Evolutionary conservation across 352 stramenopile genomes (phyloP).

Genomic region (Globisporangium rhizosaccharum): DNA sequence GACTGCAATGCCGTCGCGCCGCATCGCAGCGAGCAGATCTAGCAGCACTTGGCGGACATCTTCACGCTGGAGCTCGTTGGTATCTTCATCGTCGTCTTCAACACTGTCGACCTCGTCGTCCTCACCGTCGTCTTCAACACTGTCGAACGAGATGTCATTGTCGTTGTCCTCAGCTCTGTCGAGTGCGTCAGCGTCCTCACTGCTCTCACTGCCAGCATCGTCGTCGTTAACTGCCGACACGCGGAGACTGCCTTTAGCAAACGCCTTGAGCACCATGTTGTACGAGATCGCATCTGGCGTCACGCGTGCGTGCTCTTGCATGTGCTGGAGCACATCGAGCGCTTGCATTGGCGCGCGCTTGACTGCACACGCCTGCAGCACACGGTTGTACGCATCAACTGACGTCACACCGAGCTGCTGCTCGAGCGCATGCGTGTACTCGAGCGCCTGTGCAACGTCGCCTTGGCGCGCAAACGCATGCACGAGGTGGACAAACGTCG

Average conservation of each 20-base stretch:
- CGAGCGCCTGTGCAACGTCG: conserved; percentile 35
- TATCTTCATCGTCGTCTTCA: neutral
- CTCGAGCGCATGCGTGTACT: conserved; percentile 38
- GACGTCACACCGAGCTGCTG: conserved; percentile 32
- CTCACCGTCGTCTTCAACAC: neutral
- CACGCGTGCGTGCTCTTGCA: conserved; percentile 22
- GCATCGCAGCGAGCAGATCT: conserved; percentile 32
- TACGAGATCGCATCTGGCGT: conserved; percentile 42
- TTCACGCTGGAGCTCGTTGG: neutral
- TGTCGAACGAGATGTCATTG: conserved; percentile 5
- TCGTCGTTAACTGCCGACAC: conserved; percentile 16
- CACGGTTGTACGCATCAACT: conserved; percentile 43
- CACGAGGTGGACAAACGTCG: conserved; percentile 45
- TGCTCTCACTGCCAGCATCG: conserved; percentile 16
- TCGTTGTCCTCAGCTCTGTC: conserved; percentile 15
- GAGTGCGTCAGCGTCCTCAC: conserved; percentile 13
- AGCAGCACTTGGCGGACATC: conserved; percentile 12
- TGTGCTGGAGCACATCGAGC: conserved; percentile 35
- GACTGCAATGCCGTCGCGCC: conserved; percentile 5
- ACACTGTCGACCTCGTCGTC: neutral
- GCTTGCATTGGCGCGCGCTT: conserved; percentile 28
- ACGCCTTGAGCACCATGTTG: conserved; percentile 51
- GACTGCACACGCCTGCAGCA: conserved; percentile 52
- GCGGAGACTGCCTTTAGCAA: conserved; percentile 23
- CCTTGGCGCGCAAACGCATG: conserved; percentile 46